Evolutionary conservation across 352 stramenopile species (phyloP), one percentile per base, ranked within the genome.

Genomic region (Globisporangium nunn): DNA sequence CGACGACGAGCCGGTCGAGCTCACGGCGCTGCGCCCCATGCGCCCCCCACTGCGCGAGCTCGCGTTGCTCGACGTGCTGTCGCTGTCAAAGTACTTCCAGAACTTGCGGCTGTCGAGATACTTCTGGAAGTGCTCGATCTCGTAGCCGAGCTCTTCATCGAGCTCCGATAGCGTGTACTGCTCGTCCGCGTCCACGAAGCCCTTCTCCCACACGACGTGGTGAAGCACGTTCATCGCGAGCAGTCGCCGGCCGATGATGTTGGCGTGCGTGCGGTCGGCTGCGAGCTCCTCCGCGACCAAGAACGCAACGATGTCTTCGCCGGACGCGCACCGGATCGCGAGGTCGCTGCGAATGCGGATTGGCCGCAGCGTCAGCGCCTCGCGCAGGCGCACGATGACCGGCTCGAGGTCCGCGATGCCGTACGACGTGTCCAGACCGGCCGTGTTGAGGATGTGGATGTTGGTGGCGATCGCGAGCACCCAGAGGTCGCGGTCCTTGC

Each of bases 221-320:
- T 94, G 84, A 39, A 94, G 66, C 31, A 91, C 52, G 52, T 94
- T 94, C 84, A 92, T 94, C 8, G 71, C 72, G n/a, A 92, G 50
- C 35, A 94, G 59, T 35, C 75, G 74, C 11, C 74, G 70, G 48
- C 78, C 68, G 40, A 92, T 78, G 2, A 68, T 59, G 52, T 73
- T 68, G 10, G 76, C 84, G 29, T 87, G 70, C n/a, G 59, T 63
- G 10, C 72, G 71, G 50, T 88, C 80, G 11, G 56, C 61, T 0
- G 74, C 78, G n/a, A 87, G 53, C 40, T 74, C 66, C 43, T 90
- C 63, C 0, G 54, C 62, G 17, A 89, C 67, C 3, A 94, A 62
- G 57, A 89, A 88, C 56, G 72, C 56, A 45, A 94, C 80, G 29
- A 90, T 81, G 10, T 81, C 67, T 53, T 91, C 78, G 18, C 84